These are phyloP conservation scores for Rhodotorula kratochvilovae DNA, from an alignment of 768 basidiomycete genomes.

Conservation along the genomic window DNA sequence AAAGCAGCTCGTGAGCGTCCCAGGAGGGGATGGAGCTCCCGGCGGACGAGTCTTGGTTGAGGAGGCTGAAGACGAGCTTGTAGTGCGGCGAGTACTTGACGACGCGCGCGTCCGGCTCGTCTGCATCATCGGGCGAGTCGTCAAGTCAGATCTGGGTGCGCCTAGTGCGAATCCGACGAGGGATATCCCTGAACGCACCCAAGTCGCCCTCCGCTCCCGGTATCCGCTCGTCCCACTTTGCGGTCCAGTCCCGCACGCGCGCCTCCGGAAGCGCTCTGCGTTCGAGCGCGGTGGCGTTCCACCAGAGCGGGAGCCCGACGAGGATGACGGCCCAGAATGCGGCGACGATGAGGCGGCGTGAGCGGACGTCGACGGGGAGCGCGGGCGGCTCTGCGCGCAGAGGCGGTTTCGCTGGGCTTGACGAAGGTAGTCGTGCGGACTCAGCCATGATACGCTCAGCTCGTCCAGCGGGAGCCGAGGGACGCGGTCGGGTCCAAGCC, in stretches of 20 bases:
- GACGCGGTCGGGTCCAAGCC: neutral
- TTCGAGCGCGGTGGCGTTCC: constrained; percentile 84
- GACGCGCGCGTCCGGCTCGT: constrained; percentile 50
- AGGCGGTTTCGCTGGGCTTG: neutral
- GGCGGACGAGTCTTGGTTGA: constrained; percentile 80
- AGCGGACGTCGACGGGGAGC: constrained; percentile 23
- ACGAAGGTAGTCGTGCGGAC: neutral
- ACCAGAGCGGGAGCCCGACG: constrained; percentile 83
- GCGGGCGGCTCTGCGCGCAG: neutral
- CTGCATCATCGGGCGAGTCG: neutral
- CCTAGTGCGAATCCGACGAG: no score
- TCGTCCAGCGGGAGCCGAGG: neutral
- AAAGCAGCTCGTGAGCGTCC: constrained; percentile 65
- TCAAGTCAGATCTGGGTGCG: neutral
- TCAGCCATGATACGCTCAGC: neutral
- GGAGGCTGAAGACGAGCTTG: constrained; percentile 81
- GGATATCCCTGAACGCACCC: neutral
- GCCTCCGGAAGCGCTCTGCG: constrained; percentile 66
- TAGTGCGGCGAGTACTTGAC: constrained; percentile 76
- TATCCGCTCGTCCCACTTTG: constrained; percentile 35
- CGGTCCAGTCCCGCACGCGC: constrained; percentile 53
- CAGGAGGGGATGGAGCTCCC: constrained; percentile 59
- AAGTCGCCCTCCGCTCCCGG: neutral
- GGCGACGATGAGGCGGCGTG: constrained; percentile 60
- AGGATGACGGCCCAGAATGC: constrained; percentile 75